Conservation (phyloP, 352 stramenopile genomes). For the Pythium folliculosum region DNA sequence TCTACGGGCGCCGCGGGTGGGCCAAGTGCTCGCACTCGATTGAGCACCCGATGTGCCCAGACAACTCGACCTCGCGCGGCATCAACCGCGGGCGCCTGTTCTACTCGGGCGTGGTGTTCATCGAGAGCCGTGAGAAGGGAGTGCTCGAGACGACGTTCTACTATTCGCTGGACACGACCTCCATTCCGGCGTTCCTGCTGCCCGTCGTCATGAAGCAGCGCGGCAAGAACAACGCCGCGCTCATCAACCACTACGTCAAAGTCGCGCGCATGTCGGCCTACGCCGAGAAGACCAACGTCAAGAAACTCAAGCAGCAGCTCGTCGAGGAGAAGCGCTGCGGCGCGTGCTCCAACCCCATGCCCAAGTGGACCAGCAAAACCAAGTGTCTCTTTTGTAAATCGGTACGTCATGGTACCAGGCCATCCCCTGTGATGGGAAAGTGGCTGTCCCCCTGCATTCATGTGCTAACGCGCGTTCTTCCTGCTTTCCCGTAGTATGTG, state of each 20-base stretch:
- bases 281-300: slow-evolving; percentile 20
- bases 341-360: slow-evolving; percentile 59
- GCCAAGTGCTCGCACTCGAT: slow-evolving; percentile 74
- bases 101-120: slow-evolving; percentile 70
- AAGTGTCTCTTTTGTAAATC: slow-evolving; percentile 64
- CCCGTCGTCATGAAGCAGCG: slow-evolving; percentile 58
- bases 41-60: slow-evolving; percentile 56
- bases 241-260: slow-evolving; percentile 77
- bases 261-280: slow-evolving; percentile 43
- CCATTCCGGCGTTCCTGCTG: slow-evolving; percentile 48
- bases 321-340: slow-evolving; percentile 61
- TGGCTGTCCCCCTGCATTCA: neutral
- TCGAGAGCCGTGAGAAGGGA: slow-evolving; percentile 52
- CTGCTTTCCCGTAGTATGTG: slow-evolving; percentile 44
- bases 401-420: slow-evolving; percentile 36
- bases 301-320: slow-evolving; percentile 41
- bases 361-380: slow-evolving; percentile 55
- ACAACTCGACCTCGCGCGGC: slow-evolving; percentile 39
- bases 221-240: slow-evolving; percentile 54
- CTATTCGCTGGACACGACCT: slow-evolving; percentile 52
- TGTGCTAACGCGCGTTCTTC: neutral
- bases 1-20: slow-evolving; percentile 62
- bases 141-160: slow-evolving; percentile 61
- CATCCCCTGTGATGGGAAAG: neutral
- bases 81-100: slow-evolving; percentile 59